A percentile compares a stretch with the other conserved stretches of the same genome.
Evolutionary conservation across 192 early-diverging fungal species (phyloP).

Genomic region (Coemansia sp.): DNA sequence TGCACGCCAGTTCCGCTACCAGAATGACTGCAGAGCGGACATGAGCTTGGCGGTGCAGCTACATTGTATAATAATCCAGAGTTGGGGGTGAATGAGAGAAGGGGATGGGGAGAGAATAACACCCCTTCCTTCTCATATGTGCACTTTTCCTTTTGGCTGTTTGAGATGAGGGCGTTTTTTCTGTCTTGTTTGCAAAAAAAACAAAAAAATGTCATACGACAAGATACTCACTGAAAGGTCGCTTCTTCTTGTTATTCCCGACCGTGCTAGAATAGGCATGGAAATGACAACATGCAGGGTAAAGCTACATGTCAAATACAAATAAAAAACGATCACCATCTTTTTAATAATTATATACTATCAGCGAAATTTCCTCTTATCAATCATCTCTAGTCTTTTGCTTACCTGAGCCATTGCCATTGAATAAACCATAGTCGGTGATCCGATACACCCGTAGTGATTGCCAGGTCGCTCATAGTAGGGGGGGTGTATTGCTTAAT

Average conservation of each 20-base stretch:
- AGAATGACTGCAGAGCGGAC: background rate
- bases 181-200: background rate
- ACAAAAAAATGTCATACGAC: background rate
- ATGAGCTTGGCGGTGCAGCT: background rate
- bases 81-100: background rate
- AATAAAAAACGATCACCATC: background rate
- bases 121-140: background rate
- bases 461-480: background rate
- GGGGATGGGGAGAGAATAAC: background rate
- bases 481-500: too few relatives aligned
- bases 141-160: too few relatives aligned
- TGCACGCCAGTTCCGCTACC: background rate
- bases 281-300: constrained; percentile 7
- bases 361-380: too few relatives aligned
- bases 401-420: constrained; percentile 4
- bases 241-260: background rate
- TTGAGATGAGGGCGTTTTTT: too few relatives aligned
- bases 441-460: background rate
- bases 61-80: constrained; percentile 7
- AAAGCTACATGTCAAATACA: constrained; percentile 11
- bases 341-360: background rate
- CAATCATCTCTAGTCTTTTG: background rate
- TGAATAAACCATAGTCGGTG: background rate
- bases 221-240: background rate
- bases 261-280: background rate